Percentiles rank a stretch among this genome's conserved stretches.
These are phyloP conservation scores for Phytophthora constricta DNA, from an alignment of 352 stramenopile species.

Conservation along the genomic window DNA sequence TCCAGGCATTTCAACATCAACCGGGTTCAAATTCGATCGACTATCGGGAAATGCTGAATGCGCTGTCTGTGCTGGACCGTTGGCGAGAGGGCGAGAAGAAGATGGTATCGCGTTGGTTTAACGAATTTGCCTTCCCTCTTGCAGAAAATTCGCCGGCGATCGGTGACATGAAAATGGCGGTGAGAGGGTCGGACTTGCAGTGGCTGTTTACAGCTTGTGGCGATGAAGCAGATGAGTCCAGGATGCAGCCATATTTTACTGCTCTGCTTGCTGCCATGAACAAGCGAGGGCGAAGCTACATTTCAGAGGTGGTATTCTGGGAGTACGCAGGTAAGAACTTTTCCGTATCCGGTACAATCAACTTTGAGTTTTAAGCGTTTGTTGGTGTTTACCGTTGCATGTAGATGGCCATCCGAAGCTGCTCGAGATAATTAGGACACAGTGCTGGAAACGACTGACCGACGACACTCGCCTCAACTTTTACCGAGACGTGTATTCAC, in stretches of 20 bases:
- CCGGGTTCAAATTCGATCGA: conserved; percentile 38
- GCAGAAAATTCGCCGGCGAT: conserved; percentile 23
- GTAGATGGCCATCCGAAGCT: conserved; percentile 36
- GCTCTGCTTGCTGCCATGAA: conserved; percentile 22
- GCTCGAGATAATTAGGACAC: conserved; percentile 33
- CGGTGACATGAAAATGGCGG: conserved; percentile 32
- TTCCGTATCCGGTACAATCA: not conserved
- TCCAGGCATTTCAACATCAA: conserved; percentile 44
- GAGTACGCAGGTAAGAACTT: conserved; percentile 13
- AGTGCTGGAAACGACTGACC: conserved; percentile 61
- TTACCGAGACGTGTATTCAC: conserved; percentile 54
- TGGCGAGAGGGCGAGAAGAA: conserved; percentile 55
- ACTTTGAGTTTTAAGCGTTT: not conserved
- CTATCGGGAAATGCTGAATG: conserved; percentile 54
- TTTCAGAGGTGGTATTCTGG: conserved; percentile 29
- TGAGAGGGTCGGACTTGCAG: conserved; percentile 32
- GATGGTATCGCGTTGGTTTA: conserved; percentile 59
- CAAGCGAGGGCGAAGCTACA: conserved; percentile 10
- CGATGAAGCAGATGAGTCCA: conserved; percentile 44
- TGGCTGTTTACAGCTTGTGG: conserved; percentile 46
- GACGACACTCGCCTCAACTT: conserved; percentile 66
- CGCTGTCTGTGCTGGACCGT: conserved; percentile 55
- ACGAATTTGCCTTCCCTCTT: conserved; percentile 49
- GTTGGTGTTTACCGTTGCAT: not conserved
- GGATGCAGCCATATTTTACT: conserved; percentile 41